Conservation (phyloP, 805 yeast genomes). For the Cephaloascus fragrans region DNA sequence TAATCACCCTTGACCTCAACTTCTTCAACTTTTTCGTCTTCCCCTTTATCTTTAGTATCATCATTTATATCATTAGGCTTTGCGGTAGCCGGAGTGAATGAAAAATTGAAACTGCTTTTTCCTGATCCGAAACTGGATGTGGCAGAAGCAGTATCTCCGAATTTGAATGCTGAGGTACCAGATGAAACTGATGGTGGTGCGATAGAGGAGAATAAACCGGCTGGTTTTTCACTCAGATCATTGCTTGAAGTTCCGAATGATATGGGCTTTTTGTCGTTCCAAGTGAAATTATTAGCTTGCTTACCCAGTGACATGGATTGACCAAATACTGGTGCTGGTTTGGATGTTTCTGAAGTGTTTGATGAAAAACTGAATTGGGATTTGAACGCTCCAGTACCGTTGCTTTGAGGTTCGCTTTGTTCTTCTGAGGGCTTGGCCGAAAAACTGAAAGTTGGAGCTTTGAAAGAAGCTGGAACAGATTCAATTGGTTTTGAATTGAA, state of each 20-base stretch:
- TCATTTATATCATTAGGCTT: slow-evolving; percentile 10
- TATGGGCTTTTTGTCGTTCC: neutral
- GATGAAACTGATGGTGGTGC: slow-evolving; percentile 6
- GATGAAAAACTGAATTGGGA: too few species aligned
- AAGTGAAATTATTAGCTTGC: neutral
- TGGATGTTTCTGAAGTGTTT: too few species aligned
- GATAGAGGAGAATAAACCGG: slow-evolving; percentile 8
- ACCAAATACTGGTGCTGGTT: too few species aligned
- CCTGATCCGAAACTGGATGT: slow-evolving; percentile 4
- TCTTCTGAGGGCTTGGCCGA: slow-evolving; percentile 2
- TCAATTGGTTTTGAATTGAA: neutral
- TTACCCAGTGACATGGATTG: too few species aligned
- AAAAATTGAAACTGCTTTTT: slow-evolving; percentile 2
- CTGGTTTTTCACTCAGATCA: slow-evolving; percentile 2
- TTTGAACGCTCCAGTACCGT: too few species aligned
- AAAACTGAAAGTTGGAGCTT: slow-evolving; percentile 9
- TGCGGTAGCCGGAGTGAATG: neutral
- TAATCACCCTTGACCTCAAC: slow-evolving; percentile 41
- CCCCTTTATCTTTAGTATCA: too few species aligned
- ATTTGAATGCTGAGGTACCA: slow-evolving; percentile 9
- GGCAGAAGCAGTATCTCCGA: slow-evolving; percentile 2
- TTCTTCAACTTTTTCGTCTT: slow-evolving; percentile 27
- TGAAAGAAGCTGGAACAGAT: slow-evolving; percentile 1
- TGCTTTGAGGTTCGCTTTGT: too few species aligned
- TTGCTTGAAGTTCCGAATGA: neutral